Base-by-base conservation (phyloP, 345 rosid genomes). In the Barbarea vulgaris region DNA sequence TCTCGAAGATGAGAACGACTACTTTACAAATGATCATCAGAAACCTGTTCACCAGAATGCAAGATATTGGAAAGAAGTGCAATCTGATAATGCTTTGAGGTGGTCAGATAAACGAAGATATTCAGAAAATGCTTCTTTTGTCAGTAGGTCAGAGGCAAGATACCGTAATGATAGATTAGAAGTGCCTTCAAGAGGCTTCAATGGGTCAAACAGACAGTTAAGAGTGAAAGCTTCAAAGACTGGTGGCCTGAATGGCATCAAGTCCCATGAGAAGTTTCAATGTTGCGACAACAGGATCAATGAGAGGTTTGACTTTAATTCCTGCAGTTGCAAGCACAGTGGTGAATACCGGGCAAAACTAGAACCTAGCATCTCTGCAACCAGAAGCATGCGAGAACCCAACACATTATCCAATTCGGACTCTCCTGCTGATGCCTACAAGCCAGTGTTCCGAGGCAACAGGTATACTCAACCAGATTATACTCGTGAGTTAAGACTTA, bases 271-370 rank as follows among this genome's bases (percentile, higher is more conserved):
- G 74, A 89, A 87, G 86, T 77, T 83, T 22, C 88, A 84, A 51
- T 76, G 87, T 74, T 74, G 84, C 2, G 60, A 66, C 68, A 81
- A 70, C 65, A 81, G 59, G 79, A 80, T 54, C 69, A 80, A 58
- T 76, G 95, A 90, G 75, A 87, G 95, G 70, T 85, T 82, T 73
- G 87, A 84, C 31, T 80, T 42, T 71, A 85, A 85, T 79, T 79
- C 89, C 39, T 91, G 90, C 74, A 81, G 88, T 83, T 93, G 93
- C 73, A 85, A 83, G 37, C 86, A 83, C 58, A 81, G 75, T 59
- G 77, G 70, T 73, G 90, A 85, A 69, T 87, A 80, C 77, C 83
- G 88, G 76, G 82, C 65, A 59, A 90, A 85, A 81, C 81, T 77
- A 64, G 96, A 85, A 59, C 68, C 87, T 17, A 87, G 68, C 65